phyloP scores from a whole-genome alignment of 495 filamentous ascomycete species.

The Hyphodiscus hymeniophilus region DNA sequence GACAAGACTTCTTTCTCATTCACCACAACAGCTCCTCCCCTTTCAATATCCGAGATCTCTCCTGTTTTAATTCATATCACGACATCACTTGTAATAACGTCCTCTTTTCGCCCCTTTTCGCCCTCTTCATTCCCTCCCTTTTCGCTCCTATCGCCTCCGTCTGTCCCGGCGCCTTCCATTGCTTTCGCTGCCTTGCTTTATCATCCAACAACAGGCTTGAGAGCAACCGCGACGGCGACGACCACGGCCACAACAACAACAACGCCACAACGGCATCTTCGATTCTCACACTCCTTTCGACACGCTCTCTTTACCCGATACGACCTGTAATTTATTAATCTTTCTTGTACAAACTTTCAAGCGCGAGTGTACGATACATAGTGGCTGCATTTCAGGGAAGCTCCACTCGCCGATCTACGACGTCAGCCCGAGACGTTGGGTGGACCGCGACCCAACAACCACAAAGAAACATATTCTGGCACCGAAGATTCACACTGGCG shows the following conservation, averaged over 20 bases:
- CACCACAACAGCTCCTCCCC: constrained; percentile 12
- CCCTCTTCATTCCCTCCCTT: constrained; percentile 2
- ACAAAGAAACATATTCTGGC: not conserved
- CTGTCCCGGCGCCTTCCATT: not conserved
- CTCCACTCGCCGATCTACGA: constrained; percentile 8
- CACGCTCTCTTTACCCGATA: constrained; percentile 16
- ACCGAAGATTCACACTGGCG: constrained; percentile 2
- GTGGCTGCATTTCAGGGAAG: constrained; percentile 9
- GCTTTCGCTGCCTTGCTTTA: not conserved
- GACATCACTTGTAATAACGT: not conserved
- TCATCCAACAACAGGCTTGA: too few species aligned
- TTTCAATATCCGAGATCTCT: not conserved
- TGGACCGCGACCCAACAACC: not conserved
- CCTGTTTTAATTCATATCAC: constrained; percentile 3
- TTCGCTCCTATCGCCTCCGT: not conserved
- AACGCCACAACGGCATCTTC: constrained; percentile 19
- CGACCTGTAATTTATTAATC: constrained; percentile 16
- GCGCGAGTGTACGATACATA: constrained; percentile 14
- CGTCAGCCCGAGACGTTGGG: constrained; percentile 10
- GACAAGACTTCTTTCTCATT: not conserved
- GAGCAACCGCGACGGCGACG: too few species aligned
- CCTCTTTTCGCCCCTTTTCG: not conserved
- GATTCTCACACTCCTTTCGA: constrained; percentile 22
- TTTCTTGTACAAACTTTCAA: constrained; percentile 13
- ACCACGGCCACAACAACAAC: not conserved